These are phyloP conservation scores for Colletotrichum shisoi DNA, from an alignment of 2,329 filamentous ascomycete genomes.

Conservation along the genomic window DNA sequence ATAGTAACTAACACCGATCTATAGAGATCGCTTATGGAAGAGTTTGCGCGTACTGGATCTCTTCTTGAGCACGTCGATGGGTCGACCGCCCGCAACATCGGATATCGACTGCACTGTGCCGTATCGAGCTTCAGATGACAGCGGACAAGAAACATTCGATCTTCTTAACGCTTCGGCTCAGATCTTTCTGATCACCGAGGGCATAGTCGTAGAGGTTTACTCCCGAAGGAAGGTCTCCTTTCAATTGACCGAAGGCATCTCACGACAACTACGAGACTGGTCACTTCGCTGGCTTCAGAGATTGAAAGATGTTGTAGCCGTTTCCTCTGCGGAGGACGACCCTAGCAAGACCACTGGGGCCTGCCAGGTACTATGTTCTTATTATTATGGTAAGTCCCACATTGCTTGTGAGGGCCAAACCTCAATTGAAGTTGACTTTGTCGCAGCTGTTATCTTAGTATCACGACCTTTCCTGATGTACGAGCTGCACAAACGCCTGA, in stretches of 20 bases:
- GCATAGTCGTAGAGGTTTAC: slow-evolving; percentile 61
- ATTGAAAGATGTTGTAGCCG: slow-evolving; percentile 52
- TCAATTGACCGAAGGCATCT: slow-evolving; percentile 62
- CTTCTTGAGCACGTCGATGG: slow-evolving; percentile 63
- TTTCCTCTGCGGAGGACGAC: slow-evolving; percentile 41
- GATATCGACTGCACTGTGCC: slow-evolving; percentile 64
- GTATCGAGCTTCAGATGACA: slow-evolving; percentile 49
- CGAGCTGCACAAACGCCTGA: slow-evolving; percentile 58
- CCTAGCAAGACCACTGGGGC: slow-evolving; percentile 54
- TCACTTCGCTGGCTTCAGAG: slow-evolving; percentile 57
- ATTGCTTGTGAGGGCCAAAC: no score
- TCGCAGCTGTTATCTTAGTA: slow-evolving; percentile 61
- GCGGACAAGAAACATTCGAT: slow-evolving; percentile 53
- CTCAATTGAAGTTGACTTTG: background rate
- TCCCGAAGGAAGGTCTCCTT: slow-evolving; percentile 62
- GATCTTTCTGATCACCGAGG: slow-evolving; percentile 61
- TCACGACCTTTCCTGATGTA: slow-evolving; percentile 65
- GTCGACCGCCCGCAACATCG: slow-evolving; percentile 61
- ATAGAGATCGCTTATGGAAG: slow-evolving; percentile 61
- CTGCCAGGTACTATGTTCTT: slow-evolving; percentile 61
- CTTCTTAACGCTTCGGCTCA: slow-evolving; percentile 62
- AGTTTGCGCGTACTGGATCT: slow-evolving; percentile 61
- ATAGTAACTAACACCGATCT: slow-evolving; percentile 8
- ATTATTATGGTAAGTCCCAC: slow-evolving; percentile 54
- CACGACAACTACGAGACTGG: slow-evolving; percentile 61